phyloP scores from a whole-genome alignment of 371 early-diverging fungal genomes.

The Saksenaea oblongispora region DNA sequence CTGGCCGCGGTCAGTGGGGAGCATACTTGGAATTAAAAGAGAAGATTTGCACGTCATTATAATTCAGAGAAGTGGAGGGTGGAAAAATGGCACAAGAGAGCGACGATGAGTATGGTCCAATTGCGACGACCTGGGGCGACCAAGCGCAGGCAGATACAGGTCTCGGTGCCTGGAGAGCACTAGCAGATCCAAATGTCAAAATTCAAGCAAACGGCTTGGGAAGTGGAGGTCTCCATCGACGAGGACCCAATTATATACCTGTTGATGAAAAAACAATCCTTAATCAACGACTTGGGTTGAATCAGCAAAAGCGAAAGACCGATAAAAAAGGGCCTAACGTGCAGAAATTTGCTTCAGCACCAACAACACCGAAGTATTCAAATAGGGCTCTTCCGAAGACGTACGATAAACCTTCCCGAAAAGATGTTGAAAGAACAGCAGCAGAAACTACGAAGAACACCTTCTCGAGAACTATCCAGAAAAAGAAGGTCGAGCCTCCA shows the following conservation, averaged over 20 bases:
- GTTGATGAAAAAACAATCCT: slow-evolving; percentile 21
- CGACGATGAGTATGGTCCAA: slow-evolving; percentile 23
- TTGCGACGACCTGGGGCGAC: slow-evolving; percentile 18
- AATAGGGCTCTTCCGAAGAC: not conserved
- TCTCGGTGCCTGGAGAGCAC: slow-evolving; percentile 10
- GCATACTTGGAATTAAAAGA: too few species aligned
- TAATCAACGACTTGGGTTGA: slow-evolving; percentile 13
- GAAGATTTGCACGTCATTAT: not conserved
- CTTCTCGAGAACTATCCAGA: not conserved
- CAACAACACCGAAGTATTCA: not conserved
- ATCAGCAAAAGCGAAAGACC: slow-evolving; percentile 3
- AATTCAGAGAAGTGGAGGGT: not conserved
- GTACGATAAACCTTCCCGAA: not conserved
- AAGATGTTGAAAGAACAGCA: not conserved
- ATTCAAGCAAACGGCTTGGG: slow-evolving; percentile 18
- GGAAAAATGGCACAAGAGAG: not conserved
- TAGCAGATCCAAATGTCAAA: slow-evolving; percentile 23
- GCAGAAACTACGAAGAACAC: not conserved
- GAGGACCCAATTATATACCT: slow-evolving; percentile 19
- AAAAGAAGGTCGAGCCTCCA: not conserved
- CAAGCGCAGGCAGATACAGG: slow-evolving; percentile 5
- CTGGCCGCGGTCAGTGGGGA: too few species aligned
- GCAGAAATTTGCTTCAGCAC: not conserved
- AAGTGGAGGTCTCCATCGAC: slow-evolving; percentile 19
- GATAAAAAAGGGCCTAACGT: not conserved